Percentiles rank a stretch among this genome's conserved stretches.
Conservation (phyloP, 176 grass and related monocot genomes). For the Cymbopogon citratus region DNA sequence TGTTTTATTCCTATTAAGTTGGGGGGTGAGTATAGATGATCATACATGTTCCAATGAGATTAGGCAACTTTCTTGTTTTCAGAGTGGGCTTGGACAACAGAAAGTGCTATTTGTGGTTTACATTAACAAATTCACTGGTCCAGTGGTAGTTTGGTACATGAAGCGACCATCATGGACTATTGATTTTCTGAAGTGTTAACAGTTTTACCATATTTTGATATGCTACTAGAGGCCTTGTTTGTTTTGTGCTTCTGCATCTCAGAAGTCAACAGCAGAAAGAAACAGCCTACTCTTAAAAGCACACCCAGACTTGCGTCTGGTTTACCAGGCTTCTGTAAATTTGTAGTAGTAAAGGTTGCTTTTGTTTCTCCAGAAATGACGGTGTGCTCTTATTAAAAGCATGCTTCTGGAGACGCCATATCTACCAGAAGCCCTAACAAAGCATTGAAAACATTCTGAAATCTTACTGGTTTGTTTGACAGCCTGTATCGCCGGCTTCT, state of each 20-base stretch:
- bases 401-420: neutral
- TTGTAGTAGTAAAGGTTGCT: neutral
- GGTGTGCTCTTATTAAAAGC: neutral
- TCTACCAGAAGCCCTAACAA: neutral
- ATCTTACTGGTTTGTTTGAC: constrained; percentile 19
- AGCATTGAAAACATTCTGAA: neutral
- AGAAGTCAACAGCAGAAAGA: neutral
- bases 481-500: constrained; percentile 85
- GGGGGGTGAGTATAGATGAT: neutral
- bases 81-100: neutral
- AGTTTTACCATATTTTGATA: constrained; percentile 1
- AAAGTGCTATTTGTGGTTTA: neutral
- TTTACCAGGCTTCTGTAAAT: neutral
- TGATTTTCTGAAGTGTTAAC: neutral
- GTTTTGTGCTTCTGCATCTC: neutral
- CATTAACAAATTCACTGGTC: neutral
- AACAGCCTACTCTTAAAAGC: neutral
- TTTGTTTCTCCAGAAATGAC: neutral
- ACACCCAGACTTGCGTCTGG: neutral
- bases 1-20: constrained; percentile 11
- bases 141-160: neutral
- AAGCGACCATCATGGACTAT: neutral
- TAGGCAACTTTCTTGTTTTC: neutral
- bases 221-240: neutral
- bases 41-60: neutral